Base-by-base conservation (phyloP, 306 rosid genomes). In the Biancaea sappan region DNA sequence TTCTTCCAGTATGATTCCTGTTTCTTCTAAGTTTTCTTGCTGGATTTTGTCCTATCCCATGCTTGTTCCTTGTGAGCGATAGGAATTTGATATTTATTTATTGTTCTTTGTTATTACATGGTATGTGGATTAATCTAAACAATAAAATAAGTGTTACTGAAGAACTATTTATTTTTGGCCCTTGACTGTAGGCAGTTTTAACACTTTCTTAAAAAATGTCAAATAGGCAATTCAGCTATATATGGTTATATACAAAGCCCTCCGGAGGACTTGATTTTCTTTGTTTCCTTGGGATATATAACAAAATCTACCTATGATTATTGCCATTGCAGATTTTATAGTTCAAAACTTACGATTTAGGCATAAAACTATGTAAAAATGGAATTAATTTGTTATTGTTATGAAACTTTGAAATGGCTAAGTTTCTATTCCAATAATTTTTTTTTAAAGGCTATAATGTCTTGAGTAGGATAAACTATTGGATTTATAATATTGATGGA, bases 1-100 rank as follows among this genome's bases (percentile, higher is more conserved):
- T 2, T 57, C 83, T 84, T 58, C 85, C 85, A 5, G 88, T 84
- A 84, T 73, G 88, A 50, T 66, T 28, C 75, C 41, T 46, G 40
- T 62, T 58, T 80, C 70, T 54, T 29, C 16, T 69, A 59, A 38
- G 66, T 61, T 73, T 51, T 73, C 61, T 37, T 68, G 19, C 74
- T 61, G 43, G 74, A 24, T 66, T 28, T 57, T 73, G 15, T 24
- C 16, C 24, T 59, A 73, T 71, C 58, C 54, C 13, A 29, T 62
- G 40, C 2, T 72, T 58, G 48, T 71, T 46, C 57, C 19, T 78
- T 63, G 21, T 52, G 31, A 53, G 35, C 38, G 51, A 25, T 15
- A 18, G 25, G 38, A 62, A 14, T 59, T 0, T 29, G 66, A 31
- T 16, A 3, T 31, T 31, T 25, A n/a, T 7, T 8, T 57, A 28